These are phyloP conservation scores for Melaleuca alternifolia DNA, from an alignment of 345 rosid species.

Conservation along the genomic window DNA sequence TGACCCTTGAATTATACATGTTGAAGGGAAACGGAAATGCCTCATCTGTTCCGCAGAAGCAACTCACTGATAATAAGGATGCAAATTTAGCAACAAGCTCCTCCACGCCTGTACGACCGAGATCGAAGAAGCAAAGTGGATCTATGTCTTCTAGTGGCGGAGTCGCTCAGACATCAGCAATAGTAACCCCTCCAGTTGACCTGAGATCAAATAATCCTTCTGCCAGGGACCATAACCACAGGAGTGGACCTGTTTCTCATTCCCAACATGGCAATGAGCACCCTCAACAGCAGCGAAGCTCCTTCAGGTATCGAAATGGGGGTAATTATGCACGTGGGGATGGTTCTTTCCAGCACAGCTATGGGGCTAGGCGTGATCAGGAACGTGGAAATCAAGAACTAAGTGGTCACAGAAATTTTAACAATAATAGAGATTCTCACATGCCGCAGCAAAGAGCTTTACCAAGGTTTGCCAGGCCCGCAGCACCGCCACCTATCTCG, in stretches of 20 bases:
- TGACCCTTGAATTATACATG: neutral
- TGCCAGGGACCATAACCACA: constrained; percentile 45
- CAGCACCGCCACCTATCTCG: constrained; percentile 32
- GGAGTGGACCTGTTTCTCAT: constrained; percentile 40
- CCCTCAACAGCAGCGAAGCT: constrained; percentile 43
- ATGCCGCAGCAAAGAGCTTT: constrained; percentile 48
- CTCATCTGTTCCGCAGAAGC: constrained; percentile 19
- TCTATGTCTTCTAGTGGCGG: constrained; percentile 25
- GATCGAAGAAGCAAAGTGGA: constrained; percentile 26
- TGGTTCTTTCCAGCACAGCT: constrained; percentile 61
- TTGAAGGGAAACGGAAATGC: constrained; percentile 28
- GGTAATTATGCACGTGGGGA: constrained; percentile 43
- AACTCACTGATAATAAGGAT: constrained; percentile 15
- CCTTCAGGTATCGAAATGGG: constrained; percentile 49
- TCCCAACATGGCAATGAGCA: constrained; percentile 50
- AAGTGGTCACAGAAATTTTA: constrained; percentile 52
- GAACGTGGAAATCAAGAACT: constrained; percentile 60
- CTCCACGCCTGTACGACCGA: constrained; percentile 19
- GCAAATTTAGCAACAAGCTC: constrained; percentile 24
- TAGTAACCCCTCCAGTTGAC: constrained; percentile 22
- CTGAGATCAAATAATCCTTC: constrained; percentile 24
- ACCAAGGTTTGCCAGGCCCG: constrained; percentile 42
- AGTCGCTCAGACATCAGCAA: constrained; percentile 26
- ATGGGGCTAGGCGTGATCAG: constrained; percentile 70
- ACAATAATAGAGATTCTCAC: constrained; percentile 48